phyloP scores from a whole-genome alignment of 805 yeast species.

The Scheffersomyces coipomensis region DNA sequence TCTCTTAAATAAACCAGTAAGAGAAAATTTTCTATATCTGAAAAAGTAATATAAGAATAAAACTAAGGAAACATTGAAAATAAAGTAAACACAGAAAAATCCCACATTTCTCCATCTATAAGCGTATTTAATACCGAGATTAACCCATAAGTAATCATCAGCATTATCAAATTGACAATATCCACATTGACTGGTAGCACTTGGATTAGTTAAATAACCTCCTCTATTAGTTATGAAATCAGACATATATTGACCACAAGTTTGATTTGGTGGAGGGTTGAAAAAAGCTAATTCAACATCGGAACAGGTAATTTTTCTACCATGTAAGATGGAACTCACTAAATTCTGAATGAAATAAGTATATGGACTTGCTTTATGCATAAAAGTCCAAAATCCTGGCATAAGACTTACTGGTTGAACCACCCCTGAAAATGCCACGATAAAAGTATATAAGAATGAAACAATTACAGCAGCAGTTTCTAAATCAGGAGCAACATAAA shows the following conservation, averaged over 20 bases:
- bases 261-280: slow-evolving; percentile 51
- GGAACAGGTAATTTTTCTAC: slow-evolving; percentile 43
- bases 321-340: slow-evolving; percentile 44
- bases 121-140: slow-evolving; percentile 43
- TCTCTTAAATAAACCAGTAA: not conserved
- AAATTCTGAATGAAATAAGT: slow-evolving; percentile 68
- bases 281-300: slow-evolving; percentile 24
- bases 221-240: slow-evolving; percentile 37
- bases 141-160: slow-evolving; percentile 44
- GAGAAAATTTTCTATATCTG: slow-evolving; percentile 6
- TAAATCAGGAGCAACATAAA: slow-evolving; percentile 62
- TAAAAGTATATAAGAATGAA: slow-evolving; percentile 54
- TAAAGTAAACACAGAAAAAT: slow-evolving; percentile 54
- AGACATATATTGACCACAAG: slow-evolving; percentile 59
- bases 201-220: slow-evolving; percentile 61
- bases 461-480: slow-evolving; percentile 64
- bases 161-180: slow-evolving; percentile 47
- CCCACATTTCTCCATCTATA: slow-evolving; percentile 70
- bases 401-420: slow-evolving; percentile 53
- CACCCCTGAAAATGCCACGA: slow-evolving; percentile 69
- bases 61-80: slow-evolving; percentile 39
- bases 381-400: slow-evolving; percentile 85
- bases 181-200: slow-evolving; percentile 47
- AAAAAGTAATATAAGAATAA: slow-evolving; percentile 7
- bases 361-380: slow-evolving; percentile 73